Conservation (phyloP, 345 rosid species). For the Odontarrhena argentea region DNA sequence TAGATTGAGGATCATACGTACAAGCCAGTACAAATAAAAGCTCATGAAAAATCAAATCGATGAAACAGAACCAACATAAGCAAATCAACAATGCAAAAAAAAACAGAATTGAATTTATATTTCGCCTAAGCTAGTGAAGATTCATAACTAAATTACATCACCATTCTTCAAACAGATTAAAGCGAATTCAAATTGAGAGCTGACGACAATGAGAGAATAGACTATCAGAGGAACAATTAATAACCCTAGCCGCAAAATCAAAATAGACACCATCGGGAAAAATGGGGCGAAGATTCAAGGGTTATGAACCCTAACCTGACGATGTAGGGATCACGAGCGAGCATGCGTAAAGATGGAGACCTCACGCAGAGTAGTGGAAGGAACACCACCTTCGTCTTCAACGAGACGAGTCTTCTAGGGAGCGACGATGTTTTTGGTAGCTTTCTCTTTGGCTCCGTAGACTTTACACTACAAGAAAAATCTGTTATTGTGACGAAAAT, state of each 20-base stretch:
- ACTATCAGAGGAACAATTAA: too few species aligned
- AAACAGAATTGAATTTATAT: too few species aligned
- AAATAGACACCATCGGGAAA: neutral
- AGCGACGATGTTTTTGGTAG: constrained; percentile 89
- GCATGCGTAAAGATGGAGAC: constrained; percentile 98
- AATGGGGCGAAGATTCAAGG: neutral
- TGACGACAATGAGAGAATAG: neutral
- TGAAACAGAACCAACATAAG: too few species aligned
- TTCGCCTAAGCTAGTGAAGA: too few species aligned
- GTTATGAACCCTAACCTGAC: constrained; percentile 52
- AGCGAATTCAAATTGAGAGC: constrained; percentile 18
- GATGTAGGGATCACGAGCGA: constrained; percentile 89
- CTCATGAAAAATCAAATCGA: neutral
- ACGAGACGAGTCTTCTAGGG: constrained; percentile 97
- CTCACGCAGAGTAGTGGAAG: constrained; percentile 97
- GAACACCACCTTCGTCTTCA: constrained; percentile 98
- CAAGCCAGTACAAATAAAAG: too few species aligned
- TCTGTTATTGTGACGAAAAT: too few species aligned
- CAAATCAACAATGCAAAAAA: too few species aligned
- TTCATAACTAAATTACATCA: neutral
- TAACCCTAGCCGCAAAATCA: constrained; percentile 8
- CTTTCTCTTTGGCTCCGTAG: constrained; percentile 91
- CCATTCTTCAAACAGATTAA: neutral
- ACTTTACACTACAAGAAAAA: constrained; percentile 46
- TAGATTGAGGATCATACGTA: neutral